Percentiles rank a stretch among this genome's conserved stretches.
Evolutionary conservation across 805 yeast species (phyloP).

Genomic region (Wickerhamomyces rabaulensis): DNA sequence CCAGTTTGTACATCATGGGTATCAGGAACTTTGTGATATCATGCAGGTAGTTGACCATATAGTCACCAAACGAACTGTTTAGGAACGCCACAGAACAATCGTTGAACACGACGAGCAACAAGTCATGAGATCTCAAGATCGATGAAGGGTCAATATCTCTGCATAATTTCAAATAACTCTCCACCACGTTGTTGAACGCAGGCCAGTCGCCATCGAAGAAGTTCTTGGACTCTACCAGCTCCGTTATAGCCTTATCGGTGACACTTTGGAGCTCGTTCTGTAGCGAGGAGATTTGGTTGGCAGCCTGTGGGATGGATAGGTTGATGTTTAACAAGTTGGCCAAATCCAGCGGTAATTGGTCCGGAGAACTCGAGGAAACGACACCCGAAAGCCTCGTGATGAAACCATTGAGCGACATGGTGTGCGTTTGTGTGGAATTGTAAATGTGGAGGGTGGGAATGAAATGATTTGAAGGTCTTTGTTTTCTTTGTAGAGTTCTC

Average conservation of each 20-base stretch:
- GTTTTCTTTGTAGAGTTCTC: too few relatives aligned
- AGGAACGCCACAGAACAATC: constrained; percentile 44
- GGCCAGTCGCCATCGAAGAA: constrained; percentile 32
- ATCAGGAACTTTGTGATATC: constrained; percentile 34
- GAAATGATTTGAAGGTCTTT: too few relatives aligned
- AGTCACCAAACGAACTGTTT: constrained; percentile 35
- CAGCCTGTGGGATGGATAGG: constrained; percentile 3
- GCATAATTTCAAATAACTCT: constrained; percentile 37
- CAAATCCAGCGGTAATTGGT: neutral
- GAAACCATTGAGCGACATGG: neutral
- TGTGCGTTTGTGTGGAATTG: neutral
- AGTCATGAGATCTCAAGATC: constrained; percentile 46
- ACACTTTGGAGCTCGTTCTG: constrained; percentile 19
- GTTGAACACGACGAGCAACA: constrained; percentile 41
- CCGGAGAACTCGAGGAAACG: neutral
- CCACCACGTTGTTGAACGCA: constrained; percentile 40
- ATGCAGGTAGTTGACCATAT: constrained; percentile 32
- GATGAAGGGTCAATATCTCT: constrained; percentile 56
- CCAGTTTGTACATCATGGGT: constrained; percentile 42
- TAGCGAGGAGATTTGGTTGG: constrained; percentile 6
- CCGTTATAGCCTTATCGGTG: constrained; percentile 4
- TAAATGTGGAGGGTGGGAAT: too few relatives aligned
- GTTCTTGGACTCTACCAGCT: constrained; percentile 23
- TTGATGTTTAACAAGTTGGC: constrained; percentile 11
- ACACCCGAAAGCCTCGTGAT: neutral